phyloP scores from a whole-genome alignment of 2,329 filamentous ascomycete genomes.

The Fusarium azukiicola region DNA sequence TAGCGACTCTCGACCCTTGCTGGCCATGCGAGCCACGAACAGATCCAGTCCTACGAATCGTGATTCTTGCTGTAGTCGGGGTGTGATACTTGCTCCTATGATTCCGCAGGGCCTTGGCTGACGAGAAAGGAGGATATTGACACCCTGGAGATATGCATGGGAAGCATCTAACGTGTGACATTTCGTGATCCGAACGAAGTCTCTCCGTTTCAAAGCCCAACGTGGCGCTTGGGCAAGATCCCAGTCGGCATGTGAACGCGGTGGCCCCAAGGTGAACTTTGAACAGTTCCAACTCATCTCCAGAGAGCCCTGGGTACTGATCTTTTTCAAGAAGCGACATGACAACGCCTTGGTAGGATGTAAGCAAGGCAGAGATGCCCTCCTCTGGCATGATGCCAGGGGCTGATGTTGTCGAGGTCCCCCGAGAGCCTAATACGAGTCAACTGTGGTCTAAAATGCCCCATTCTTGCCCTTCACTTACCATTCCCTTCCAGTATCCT shows the following conservation, averaged over 20 bases:
- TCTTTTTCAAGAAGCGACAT: neutral
- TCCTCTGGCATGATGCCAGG: neutral
- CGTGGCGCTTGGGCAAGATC: conserved; percentile 18
- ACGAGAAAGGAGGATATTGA: neutral
- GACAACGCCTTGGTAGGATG: conserved; percentile 30
- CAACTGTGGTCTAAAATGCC: accelerated
- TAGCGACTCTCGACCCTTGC: no score
- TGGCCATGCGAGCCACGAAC: neutral
- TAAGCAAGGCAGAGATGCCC: conserved; percentile 9
- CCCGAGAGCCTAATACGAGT: accelerated
- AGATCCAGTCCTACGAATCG: neutral
- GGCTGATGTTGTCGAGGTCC: neutral
- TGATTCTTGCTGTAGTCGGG: accelerated
- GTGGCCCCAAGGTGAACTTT: conserved; percentile 24
- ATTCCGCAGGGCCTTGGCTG: neutral
- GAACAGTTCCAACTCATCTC: conserved; percentile 25
- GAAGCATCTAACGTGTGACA: conserved; percentile 30
- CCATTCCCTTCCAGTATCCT: neutral
- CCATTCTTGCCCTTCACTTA: neutral
- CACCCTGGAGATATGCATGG: neutral
- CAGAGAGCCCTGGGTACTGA: neutral
- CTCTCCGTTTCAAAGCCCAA: conserved; percentile 26
- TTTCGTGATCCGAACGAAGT: conserved; percentile 10
- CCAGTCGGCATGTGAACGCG: conserved; percentile 26
- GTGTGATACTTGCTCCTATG: conserved; percentile 25